Conservation (phyloP, 352 stramenopile genomes). For the Phytophthora vignae region DNA sequence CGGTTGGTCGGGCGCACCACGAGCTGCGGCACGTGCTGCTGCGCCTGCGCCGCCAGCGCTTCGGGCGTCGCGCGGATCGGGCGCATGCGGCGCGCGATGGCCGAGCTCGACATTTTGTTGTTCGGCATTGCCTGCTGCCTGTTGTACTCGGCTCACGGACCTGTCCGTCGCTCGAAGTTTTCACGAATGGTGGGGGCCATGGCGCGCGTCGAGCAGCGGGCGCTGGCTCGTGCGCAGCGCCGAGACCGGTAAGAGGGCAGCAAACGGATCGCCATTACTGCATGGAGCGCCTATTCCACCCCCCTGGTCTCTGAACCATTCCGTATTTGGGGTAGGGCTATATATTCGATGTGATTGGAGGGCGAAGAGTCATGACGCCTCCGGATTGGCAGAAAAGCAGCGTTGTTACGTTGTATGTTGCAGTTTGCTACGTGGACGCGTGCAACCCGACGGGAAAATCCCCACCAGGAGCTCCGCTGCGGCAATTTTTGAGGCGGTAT, state of each 20-base stretch:
- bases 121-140: slow-evolving; percentile 34
- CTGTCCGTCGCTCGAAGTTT: slow-evolving; percentile 35
- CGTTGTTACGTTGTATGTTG: slow-evolving; percentile 15
- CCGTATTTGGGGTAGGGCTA: slow-evolving; percentile 20
- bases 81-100: slow-evolving; percentile 29
- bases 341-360: background rate
- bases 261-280: slow-evolving; percentile 22
- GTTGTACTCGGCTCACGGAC: slow-evolving; percentile 20
- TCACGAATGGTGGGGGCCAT: slow-evolving; percentile 35
- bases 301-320: slow-evolving; percentile 19
- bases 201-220: background rate
- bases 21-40: slow-evolving; percentile 49
- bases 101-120: slow-evolving; percentile 44
- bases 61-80: slow-evolving; percentile 35
- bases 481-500: slow-evolving; percentile 23
- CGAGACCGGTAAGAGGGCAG: slow-evolving; percentile 14
- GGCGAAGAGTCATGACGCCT: background rate
- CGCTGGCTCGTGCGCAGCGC: slow-evolving; percentile 34
- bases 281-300: slow-evolving; percentile 32
- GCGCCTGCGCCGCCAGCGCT: slow-evolving; percentile 9
- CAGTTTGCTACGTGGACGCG: slow-evolving; percentile 28
- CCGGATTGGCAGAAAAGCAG: slow-evolving; percentile 9
- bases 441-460: slow-evolving; percentile 30
- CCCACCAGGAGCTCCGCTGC: slow-evolving; percentile 30
- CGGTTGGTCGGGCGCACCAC: slow-evolving; percentile 47